Evolutionary conservation across 176 grass and related monocot species (phyloP), one percentile per base, ranked within the genome.

Genomic region (Avena eriantha): DNA sequence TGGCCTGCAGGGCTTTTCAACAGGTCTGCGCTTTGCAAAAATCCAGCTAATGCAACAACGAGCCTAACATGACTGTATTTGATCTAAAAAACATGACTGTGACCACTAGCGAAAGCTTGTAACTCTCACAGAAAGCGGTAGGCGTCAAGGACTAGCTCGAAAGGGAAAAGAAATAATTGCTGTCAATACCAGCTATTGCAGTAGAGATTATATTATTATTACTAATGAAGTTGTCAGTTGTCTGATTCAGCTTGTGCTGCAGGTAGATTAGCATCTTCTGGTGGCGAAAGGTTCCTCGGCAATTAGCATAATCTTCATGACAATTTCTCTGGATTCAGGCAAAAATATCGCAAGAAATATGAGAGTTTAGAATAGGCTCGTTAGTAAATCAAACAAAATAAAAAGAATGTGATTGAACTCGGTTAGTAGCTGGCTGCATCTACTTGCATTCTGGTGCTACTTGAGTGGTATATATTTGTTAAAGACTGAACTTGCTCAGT

Each of bases 171-270:
- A 29, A 29, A 29, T 14, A 19, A 2, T 83, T 54, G 34, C 60
- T 36, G 21, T 8, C 2, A 76, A 46, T 88, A 26, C 2, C 80
- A 76, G 48, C 45, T 29, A 79, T 73, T 22, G 45, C 9, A 48
- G 16, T 5, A 14, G 19, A 71, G 55, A 34, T 64, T 12, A 9
- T 51, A 84, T 69, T 50, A 88, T 77, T 69, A 82, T 48, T 69
- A 45, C 58, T 57, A 35, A 78, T 61, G 24, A 11, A 11, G 36
- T 45, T 29, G 29, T 29, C 29, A 29, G 29, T 29, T 49, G 29
- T 61, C 76, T 74, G 46, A 80, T 48, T 48, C 3, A 23, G 24
- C 4, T 55, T 29, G 46, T 22, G 21, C 5, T 45, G n/a, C 55
- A 15, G 7, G n/a, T 5, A 79, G 9, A 63, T 1, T 41, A 57